Evolutionary conservation across 352 stramenopile species (phyloP).

Genomic region (Halophytophthora polymorphica): DNA sequence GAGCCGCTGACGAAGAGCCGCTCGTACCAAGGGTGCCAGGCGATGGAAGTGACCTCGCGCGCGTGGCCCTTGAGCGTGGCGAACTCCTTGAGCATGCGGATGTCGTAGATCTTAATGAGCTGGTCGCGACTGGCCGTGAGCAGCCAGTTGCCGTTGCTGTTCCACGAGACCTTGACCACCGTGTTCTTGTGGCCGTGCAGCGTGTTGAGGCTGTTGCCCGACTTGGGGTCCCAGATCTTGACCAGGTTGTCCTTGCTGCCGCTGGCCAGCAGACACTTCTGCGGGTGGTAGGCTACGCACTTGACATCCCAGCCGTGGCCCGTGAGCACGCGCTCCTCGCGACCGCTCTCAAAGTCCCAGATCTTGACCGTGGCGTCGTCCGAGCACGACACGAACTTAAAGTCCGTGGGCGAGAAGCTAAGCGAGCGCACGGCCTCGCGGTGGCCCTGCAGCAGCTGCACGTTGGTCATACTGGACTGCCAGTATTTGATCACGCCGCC

Average conservation of each 20-base stretch:
- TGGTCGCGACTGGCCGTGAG: constrained; percentile 96
- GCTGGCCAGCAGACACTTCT: constrained; percentile 92
- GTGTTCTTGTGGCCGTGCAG: constrained; percentile 98
- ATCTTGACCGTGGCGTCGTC: constrained; percentile 96
- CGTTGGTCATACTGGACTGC: constrained; percentile 89
- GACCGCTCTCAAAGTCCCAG: constrained; percentile 87
- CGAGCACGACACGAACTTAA: constrained; percentile 97
- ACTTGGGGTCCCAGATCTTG: constrained; percentile 98
- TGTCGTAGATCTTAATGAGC: constrained; percentile 98
- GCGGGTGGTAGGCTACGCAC: constrained; percentile 95
- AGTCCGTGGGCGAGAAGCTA: constrained; percentile 95
- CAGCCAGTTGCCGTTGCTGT: constrained; percentile 98
- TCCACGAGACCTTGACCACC: constrained; percentile 97
- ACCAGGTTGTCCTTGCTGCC: constrained; percentile 97
- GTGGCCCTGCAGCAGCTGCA: constrained; percentile 81
- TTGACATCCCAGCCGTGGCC: constrained; percentile 99
- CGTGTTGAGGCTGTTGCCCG: constrained; percentile 90
- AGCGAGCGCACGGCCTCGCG: constrained; percentile 92
- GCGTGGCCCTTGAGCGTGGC: constrained; percentile 94
- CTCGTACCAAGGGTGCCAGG: constrained; percentile 97
- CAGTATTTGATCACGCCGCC: constrained; percentile 91
- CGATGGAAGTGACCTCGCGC: constrained; percentile 95
- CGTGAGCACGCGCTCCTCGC: constrained; percentile 93
- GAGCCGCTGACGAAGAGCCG: constrained; percentile 95
- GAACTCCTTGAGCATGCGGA: constrained; percentile 95